These are phyloP conservation scores for Aspergillus ellipticus DNA, from an alignment of 495 filamentous ascomycete species.

Conservation along the genomic window DNA sequence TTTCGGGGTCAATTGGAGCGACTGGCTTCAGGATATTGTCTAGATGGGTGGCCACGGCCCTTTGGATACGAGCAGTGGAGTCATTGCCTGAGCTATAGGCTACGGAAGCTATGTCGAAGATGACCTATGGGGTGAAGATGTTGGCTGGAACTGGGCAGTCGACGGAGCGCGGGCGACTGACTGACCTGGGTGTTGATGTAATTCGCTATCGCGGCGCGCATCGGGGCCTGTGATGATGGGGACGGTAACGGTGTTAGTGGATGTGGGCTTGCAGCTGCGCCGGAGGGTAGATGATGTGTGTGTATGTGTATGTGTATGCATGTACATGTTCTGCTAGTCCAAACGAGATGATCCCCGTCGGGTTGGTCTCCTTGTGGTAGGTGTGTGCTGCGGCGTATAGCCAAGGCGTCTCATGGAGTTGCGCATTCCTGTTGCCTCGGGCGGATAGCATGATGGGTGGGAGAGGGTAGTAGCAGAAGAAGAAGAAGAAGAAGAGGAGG, in stretches of 20 bases:
- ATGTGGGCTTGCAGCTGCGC: neutral
- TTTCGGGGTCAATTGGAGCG: constrained; percentile 26
- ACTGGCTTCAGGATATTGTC: constrained; percentile 35
- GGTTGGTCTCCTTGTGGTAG: constrained; percentile 30
- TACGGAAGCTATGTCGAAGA: constrained; percentile 25
- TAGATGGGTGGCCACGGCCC: constrained; percentile 31
- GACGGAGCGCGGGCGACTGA: neutral
- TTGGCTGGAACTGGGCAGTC: neutral
- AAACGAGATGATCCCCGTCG: constrained; percentile 31
- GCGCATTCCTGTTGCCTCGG: constrained; percentile 25
- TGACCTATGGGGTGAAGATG: constrained; percentile 16
- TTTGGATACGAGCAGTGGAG: constrained; percentile 26
- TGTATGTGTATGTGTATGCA: too few relatives aligned
- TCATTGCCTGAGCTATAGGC: constrained; percentile 26
- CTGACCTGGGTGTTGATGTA: constrained; percentile 33
- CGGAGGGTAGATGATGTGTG: too few relatives aligned
- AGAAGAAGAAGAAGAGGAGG: neutral
- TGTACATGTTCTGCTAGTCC: constrained; percentile 35
- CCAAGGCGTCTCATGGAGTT: constrained; percentile 24
- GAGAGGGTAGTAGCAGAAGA: neutral
- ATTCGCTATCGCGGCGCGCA: constrained; percentile 27
- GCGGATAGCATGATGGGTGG: constrained; percentile 23
- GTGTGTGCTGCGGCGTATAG: constrained; percentile 25
- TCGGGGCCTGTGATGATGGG: constrained; percentile 27
- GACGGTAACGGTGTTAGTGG: neutral